Conservation (phyloP, 2,329 filamentous ascomycete species). For the Penicillium italicum region DNA sequence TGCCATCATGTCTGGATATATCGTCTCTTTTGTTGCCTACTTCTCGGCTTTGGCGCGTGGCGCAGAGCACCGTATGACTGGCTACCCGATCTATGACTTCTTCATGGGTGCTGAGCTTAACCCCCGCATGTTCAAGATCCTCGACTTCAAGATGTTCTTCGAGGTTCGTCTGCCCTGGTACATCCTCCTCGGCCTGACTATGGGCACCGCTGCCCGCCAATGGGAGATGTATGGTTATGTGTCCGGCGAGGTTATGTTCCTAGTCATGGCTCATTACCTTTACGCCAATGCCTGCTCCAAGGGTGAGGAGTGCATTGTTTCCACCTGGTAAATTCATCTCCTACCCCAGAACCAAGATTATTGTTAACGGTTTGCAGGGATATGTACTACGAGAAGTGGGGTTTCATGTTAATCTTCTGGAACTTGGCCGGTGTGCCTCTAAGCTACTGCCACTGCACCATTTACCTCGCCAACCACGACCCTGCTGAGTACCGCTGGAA, state of each 20-base stretch:
- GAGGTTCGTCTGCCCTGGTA: slow-evolving; percentile 92
- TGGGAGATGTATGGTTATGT: slow-evolving; percentile 83
- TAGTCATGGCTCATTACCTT: slow-evolving; percentile 84
- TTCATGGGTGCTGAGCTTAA: slow-evolving; percentile 89
- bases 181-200: slow-evolving; percentile 74
- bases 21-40: slow-evolving; percentile 81
- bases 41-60: slow-evolving; percentile 77
- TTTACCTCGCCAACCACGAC: slow-evolving; percentile 81
- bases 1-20: slow-evolving; percentile 83
- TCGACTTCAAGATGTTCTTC: slow-evolving; percentile 95
- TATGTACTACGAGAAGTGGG: slow-evolving; percentile 96
- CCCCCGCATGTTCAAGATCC: slow-evolving; percentile 75
- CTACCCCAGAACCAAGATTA: neutral
- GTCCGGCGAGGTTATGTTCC: slow-evolving; percentile 76
- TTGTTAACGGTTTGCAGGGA: slow-evolving; percentile 54
- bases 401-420: slow-evolving; percentile 98
- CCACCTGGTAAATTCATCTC: slow-evolving; percentile 63
- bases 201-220: slow-evolving; percentile 74
- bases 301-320: slow-evolving; percentile 84
- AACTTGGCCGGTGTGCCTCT: slow-evolving; percentile 88
- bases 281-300: slow-evolving; percentile 92
- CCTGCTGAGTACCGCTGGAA: slow-evolving; percentile 76
- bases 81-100: slow-evolving; percentile 76
- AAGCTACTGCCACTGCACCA: slow-evolving; percentile 88
- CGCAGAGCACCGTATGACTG: slow-evolving; percentile 87